A percentile compares a stretch with the other conserved stretches of the same genome.
phyloP scores from a whole-genome alignment of 441 rosid genomes.

The Bocquillonia castaneifolia region DNA sequence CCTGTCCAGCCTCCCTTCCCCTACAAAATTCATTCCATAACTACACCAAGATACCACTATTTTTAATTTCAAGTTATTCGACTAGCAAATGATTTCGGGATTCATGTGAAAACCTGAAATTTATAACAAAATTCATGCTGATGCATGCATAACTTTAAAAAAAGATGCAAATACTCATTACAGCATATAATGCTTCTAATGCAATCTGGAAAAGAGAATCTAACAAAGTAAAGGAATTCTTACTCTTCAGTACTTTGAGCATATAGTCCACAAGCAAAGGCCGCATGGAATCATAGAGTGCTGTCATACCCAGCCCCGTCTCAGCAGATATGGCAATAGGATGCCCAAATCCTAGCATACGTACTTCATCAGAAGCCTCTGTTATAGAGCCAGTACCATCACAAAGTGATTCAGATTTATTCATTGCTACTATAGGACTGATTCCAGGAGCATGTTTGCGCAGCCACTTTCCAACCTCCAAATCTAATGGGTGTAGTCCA shows the following conservation, averaged over 20 bases:
- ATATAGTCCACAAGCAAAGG: conserved; percentile 64
- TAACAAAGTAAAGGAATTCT: conserved; percentile 14
- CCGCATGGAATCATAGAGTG: conserved; percentile 64
- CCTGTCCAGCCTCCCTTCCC: too few relatives aligned
- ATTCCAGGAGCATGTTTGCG: conserved; percentile 71
- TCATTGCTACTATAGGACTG: conserved; percentile 71
- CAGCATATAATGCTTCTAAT: neutral
- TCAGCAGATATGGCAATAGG: conserved; percentile 91
- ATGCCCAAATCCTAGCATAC: conserved; percentile 71
- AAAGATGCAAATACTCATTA: neutral
- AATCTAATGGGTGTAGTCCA: conserved; percentile 88
- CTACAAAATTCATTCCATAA: too few relatives aligned
- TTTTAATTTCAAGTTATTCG: neutral
- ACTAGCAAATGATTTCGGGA: neutral
- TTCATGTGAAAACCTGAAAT: neutral
- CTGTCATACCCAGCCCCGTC: conserved; percentile 88
- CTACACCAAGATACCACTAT: neutral
- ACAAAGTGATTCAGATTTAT: conserved; percentile 75
- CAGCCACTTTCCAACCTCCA: conserved; percentile 92
- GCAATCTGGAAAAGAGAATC: neutral
- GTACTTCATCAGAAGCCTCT: conserved; percentile 61
- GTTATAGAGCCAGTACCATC: conserved; percentile 51
- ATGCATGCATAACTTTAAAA: neutral
- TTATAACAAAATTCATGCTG: neutral
- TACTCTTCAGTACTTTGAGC: conserved; percentile 53